Percentiles rank a stretch among this genome's conserved stretches.
Evolutionary conservation across 2,329 filamentous ascomycete genomes (phyloP).

Genomic region (Diaporthe sp.): DNA sequence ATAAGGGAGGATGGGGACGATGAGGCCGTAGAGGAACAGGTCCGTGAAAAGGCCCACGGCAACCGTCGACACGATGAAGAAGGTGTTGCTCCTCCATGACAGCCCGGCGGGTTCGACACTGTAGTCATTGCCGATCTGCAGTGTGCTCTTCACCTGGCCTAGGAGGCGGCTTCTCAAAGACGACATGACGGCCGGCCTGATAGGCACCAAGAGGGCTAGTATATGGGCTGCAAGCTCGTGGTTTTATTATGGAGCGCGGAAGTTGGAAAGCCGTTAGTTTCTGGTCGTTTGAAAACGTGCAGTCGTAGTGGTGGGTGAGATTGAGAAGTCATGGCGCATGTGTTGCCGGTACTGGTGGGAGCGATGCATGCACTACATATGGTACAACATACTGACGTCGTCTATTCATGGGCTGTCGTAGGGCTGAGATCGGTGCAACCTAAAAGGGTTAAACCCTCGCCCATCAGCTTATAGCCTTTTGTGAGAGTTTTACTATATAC

Average conservation of each 20-base stretch:
- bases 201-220: neutral
- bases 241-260: neutral
- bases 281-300: neutral
- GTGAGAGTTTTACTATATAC: no score
- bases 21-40: constrained; percentile 69
- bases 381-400: neutral
- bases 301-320: neutral
- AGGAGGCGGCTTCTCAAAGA: neutral
- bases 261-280: neutral
- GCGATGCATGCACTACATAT: constrained; percentile 21
- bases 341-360: neutral
- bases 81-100: constrained; percentile 66
- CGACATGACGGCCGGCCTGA: neutral
- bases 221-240: neutral
- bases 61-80: constrained; percentile 71
- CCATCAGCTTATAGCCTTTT: accelerated
- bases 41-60: constrained; percentile 68
- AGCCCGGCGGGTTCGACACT: constrained; percentile 37
- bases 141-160: constrained; percentile 19
- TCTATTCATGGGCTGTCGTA: neutral
- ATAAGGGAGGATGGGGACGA: constrained; percentile 70
- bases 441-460: neutral
- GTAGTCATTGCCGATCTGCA: constrained; percentile 34
- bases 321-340: no score
- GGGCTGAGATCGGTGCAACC: neutral